Evolutionary conservation across 2,329 filamentous ascomycete genomes (phyloP), one percentile per base, ranked within the genome.

Genomic region (Lomentospora prolificans): DNA sequence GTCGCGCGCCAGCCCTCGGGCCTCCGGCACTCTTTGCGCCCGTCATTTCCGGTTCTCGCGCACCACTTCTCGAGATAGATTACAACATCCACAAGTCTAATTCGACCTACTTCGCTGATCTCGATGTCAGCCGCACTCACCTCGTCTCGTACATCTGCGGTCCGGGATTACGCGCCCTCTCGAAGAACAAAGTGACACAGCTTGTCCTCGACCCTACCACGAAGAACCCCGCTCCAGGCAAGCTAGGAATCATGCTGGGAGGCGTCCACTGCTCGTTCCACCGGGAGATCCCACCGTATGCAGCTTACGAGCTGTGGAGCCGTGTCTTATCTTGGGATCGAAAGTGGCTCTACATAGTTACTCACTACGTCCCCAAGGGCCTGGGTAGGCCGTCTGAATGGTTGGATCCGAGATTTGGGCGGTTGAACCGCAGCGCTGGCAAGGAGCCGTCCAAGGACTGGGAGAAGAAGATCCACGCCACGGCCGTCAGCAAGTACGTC

Each of bases 31-130:
- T 94, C 61, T 94, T 92, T 73, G 80, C 83, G 51, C 85, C 87
- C 51, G 72, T 87, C 53, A 82, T 88, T 57, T 82, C 85, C 14
- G 74, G 76, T 39, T 82, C 85, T 5, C 81, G 84, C 64, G 81
- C 86, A 12, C 81, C 87, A 1, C 71, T 87, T 55, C 78, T 87
- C 62, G 90, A 95, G 71, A 89, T 85, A 64, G 91, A 96, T 72
- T 90, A 90, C 74, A 92, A 94, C 72, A 66, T 90, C 46, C 87
- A 92, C 77, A 90, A 91, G 68, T 85, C 84, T 59, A 89, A 90
- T 73, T 83, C 81, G 62, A 95, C 90, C 28, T 95, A 95, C 74
- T 95, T 95, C 67, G 76, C 84, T 61, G 90, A 95, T 69, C 82
- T 95, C 61, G 90, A 95, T 70, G 80, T 92, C 58, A 83, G 86